A percentile compares a stretch with the other conserved stretches of the same genome.
phyloP scores from a whole-genome alignment of 495 filamentous ascomycete species.

The Aspergillus sclerotiicarbonarius region DNA sequence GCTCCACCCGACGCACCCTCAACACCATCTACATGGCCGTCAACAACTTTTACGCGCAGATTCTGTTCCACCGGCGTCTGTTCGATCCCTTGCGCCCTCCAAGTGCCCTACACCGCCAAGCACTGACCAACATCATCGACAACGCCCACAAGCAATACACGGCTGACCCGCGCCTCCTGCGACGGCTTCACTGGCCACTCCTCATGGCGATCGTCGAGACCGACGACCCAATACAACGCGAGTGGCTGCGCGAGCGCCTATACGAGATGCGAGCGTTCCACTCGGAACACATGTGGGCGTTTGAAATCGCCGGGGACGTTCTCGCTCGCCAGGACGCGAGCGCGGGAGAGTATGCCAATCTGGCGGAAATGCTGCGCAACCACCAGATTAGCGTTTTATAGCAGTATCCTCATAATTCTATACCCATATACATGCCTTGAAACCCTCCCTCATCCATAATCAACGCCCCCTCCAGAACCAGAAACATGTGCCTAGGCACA shows the following conservation, averaged over 20 bases:
- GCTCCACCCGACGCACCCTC: constrained; percentile 39
- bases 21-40: constrained; percentile 51
- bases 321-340: constrained; percentile 31
- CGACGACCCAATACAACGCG: constrained; percentile 32
- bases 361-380: constrained; percentile 35
- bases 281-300: constrained; percentile 36
- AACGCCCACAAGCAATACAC: constrained; percentile 39
- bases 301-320: constrained; percentile 34
- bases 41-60: constrained; percentile 42
- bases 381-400: background rate
- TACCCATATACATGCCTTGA: background rate
- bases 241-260: constrained; percentile 40
- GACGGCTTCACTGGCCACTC: constrained; percentile 46
- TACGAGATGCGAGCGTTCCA: constrained; percentile 31
- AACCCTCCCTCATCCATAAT: too few species aligned
- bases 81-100: constrained; percentile 26
- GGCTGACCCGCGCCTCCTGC: constrained; percentile 33
- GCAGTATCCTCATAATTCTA: too few species aligned
- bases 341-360: constrained; percentile 29
- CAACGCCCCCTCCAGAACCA: too few species aligned
- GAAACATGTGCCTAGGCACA: too few species aligned
- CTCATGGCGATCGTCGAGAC: constrained; percentile 48
- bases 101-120: constrained; percentile 30
- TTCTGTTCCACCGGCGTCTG: constrained; percentile 43
- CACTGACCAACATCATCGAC: constrained; percentile 35